Conservation (phyloP, 2,329 filamentous ascomycete species). For the Simplicillium aogashimaense region DNA sequence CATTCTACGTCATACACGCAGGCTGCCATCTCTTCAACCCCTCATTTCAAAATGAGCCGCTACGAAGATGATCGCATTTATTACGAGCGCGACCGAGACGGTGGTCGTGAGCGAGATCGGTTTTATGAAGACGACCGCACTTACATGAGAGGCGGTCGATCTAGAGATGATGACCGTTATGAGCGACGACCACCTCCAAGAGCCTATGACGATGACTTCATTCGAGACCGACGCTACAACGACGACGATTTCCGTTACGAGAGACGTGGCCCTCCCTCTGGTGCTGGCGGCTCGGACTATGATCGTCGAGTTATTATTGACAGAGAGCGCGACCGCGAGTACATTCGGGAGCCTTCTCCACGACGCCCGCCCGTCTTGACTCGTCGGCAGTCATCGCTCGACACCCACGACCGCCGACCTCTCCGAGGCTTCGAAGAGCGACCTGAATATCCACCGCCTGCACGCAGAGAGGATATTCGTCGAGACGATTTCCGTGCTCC, state of each 20-base stretch:
- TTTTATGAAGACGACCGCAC: conserved; percentile 47
- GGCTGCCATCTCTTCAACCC: too few relatives aligned
- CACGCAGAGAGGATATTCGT: conserved; percentile 34
- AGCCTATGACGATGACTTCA: conserved; percentile 34
- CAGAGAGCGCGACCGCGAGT: conserved; percentile 43
- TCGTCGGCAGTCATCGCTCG: conserved; percentile 77
- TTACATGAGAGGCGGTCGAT: conserved; percentile 23
- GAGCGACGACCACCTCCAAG: conserved; percentile 20
- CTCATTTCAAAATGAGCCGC: neutral
- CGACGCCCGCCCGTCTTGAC: conserved; percentile 56
- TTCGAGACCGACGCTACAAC: conserved; percentile 41
- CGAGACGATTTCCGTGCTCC: conserved; percentile 42
- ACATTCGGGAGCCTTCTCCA: conserved; percentile 35
- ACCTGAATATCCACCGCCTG: conserved; percentile 55
- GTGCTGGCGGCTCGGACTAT: conserved; percentile 24
- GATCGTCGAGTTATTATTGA: conserved; percentile 47
- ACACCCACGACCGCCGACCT: conserved; percentile 78
- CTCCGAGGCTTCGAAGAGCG: conserved; percentile 37
- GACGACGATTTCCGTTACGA: conserved; percentile 41
- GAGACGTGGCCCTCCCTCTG: conserved; percentile 18
- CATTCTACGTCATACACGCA: too few relatives aligned
- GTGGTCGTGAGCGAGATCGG: conserved; percentile 32
- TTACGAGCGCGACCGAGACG: conserved; percentile 7
- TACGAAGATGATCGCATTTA: conserved; percentile 6
- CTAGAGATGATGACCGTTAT: conserved; percentile 32